phyloP scores from a whole-genome alignment of 1,284 basidiomycete genomes.

The Amylostereum chailletii region DNA sequence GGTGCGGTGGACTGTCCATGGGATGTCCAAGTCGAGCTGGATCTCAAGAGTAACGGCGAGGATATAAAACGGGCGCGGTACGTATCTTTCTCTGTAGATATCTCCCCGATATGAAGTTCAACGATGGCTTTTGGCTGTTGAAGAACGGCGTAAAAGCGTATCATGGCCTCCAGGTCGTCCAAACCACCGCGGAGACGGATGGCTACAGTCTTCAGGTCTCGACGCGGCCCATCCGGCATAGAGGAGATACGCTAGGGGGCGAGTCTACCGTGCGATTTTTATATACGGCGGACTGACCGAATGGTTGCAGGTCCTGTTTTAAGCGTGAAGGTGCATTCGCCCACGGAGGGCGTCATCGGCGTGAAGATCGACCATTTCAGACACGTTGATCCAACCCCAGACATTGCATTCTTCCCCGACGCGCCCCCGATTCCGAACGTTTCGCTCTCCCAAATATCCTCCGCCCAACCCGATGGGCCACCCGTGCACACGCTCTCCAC shows the following conservation, averaged over 20 bases:
- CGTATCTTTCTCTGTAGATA: too few species aligned
- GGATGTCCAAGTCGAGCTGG: too few species aligned
- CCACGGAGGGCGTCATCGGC: conserved; percentile 58
- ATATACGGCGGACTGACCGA: conserved; percentile 10
- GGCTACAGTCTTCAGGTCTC: conserved; percentile 55
- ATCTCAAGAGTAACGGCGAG: too few species aligned
- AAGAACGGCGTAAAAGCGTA: conserved; percentile 56
- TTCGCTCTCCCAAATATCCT: conserved; percentile 27
- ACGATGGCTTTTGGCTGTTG: conserved; percentile 63
- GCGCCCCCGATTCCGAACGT: conserved; percentile 37
- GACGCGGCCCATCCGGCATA: conserved; percentile 54
- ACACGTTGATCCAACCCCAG: conserved; percentile 31
- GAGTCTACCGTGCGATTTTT: conserved; percentile 11
- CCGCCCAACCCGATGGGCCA: conserved; percentile 21
- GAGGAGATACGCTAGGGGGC: conserved; percentile 65
- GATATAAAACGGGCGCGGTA: too few species aligned
- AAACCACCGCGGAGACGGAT: conserved; percentile 31
- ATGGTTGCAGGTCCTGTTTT: conserved; percentile 43
- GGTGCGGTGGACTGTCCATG: too few species aligned
- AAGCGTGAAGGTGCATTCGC: conserved; percentile 52
- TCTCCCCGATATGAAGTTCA: conserved; percentile 23
- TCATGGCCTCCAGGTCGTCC: conserved; percentile 47
- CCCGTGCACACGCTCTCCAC: conserved; percentile 22
- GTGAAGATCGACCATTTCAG: conserved; percentile 58
- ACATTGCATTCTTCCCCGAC: conserved; percentile 61